These are phyloP conservation scores for Malus sieversii DNA, from an alignment of 306 rosid genomes.

Conservation along the genomic window DNA sequence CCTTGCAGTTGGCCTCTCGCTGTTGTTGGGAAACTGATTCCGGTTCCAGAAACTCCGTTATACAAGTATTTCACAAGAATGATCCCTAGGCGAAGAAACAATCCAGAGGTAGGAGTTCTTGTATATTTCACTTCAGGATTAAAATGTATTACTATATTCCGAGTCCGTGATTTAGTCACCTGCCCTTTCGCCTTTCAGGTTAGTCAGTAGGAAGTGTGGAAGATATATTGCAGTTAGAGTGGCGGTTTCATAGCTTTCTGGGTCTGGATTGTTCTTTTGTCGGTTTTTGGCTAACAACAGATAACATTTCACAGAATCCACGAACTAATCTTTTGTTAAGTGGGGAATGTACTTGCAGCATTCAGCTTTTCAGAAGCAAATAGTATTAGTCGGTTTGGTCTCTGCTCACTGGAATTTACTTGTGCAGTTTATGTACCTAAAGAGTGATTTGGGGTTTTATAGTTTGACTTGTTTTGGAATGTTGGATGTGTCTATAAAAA, in stretches of 20 bases:
- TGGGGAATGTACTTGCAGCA: neutral
- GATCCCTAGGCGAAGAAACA: neutral
- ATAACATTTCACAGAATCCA: neutral
- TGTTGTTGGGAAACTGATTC: slow-evolving; percentile 63
- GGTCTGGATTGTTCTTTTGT: neutral
- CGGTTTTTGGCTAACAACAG: neutral
- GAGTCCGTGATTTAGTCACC: neutral
- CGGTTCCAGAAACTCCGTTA: slow-evolving; percentile 39
- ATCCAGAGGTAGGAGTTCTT: slow-evolving; percentile 1
- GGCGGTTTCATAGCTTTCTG: neutral
- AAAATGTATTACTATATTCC: neutral
- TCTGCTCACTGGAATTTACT: neutral
- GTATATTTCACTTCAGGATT: neutral
- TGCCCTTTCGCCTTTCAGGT: neutral
- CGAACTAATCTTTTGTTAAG: neutral
- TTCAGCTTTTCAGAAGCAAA: neutral
- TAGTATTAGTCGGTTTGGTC: neutral
- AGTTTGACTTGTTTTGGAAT: neutral
- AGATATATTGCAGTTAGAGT: neutral
- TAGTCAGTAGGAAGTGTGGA: neutral
- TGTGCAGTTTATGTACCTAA: neutral
- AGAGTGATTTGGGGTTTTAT: neutral
- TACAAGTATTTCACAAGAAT: slow-evolving; percentile 2
- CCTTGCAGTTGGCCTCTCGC: slow-evolving; percentile 90
- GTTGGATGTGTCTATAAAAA: neutral